Conservation (phyloP, 2,329 filamentous ascomycete species). For the Colletotrichum tanaceti region DNA sequence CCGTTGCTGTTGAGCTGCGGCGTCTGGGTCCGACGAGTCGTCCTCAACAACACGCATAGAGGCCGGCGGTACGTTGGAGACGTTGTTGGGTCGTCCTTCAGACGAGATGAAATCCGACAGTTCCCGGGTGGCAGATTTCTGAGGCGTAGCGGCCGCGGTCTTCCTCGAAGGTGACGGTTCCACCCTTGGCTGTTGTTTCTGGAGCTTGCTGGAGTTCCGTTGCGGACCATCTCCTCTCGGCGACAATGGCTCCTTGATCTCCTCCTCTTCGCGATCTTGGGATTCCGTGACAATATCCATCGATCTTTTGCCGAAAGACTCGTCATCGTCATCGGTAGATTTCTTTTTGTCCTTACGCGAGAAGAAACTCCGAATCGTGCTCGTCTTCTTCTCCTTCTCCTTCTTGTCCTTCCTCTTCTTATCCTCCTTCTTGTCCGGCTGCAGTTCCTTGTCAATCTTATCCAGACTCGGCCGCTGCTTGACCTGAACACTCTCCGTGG, state of each 20-base stretch:
- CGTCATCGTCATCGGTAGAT: conserved; percentile 67
- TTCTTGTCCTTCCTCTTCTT: conserved; percentile 79
- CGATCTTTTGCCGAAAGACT: conserved; percentile 71
- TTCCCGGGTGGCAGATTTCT: conserved; percentile 54
- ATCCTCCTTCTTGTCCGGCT: conserved; percentile 77
- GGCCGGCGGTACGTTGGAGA: conserved; percentile 66
- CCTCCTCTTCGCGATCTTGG: conserved; percentile 58
- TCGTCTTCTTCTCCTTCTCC: conserved; percentile 75
- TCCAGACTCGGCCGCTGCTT: conserved; percentile 78
- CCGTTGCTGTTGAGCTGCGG: conserved; percentile 40
- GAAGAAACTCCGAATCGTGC: conserved; percentile 70
- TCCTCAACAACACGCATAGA: conserved; percentile 68
- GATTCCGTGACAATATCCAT: conserved; percentile 64
- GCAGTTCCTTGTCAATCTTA: conserved; percentile 67
- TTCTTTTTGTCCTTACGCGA: conserved; percentile 72
- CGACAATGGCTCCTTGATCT: conserved; percentile 57
- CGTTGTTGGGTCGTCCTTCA: conserved; percentile 62
- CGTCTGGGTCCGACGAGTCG: conserved; percentile 51
- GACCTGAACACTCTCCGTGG: conserved; percentile 66
- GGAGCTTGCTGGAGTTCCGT: conserved; percentile 73
- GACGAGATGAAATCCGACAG: conserved; percentile 55
- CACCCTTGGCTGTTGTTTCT: conserved; percentile 70
- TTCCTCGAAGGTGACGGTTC: conserved; percentile 62
- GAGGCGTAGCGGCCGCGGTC: conserved; percentile 45
- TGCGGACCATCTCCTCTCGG: conserved; percentile 54